These are phyloP conservation scores for Ajuga chamaepitys DNA, from an alignment of 257 asterid genomes.

Conservation along the genomic window DNA sequence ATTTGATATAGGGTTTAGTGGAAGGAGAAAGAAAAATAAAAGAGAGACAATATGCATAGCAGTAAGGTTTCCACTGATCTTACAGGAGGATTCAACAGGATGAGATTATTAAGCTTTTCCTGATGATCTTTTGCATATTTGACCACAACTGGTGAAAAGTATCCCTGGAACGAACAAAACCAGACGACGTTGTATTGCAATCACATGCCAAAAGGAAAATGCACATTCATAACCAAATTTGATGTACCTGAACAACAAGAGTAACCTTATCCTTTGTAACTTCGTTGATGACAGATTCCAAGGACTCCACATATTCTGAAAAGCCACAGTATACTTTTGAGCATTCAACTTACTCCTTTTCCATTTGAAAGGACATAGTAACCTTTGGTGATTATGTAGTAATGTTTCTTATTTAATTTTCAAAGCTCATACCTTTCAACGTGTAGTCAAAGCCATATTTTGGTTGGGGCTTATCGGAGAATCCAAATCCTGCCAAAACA, in stretches of 20 bases:
- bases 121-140: conserved; percentile 69
- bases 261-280: conserved; percentile 51
- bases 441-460: conserved; percentile 89
- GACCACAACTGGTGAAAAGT: conserved; percentile 71
- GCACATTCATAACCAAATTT: neutral
- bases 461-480: conserved; percentile 96
- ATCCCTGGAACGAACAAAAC: conserved; percentile 50
- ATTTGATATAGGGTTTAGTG: neutral
- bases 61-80: conserved; percentile 3
- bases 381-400: neutral
- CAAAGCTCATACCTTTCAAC: conserved; percentile 49
- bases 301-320: conserved; percentile 68
- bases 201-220: neutral
- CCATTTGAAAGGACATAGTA: conserved; percentile 3
- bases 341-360: neutral
- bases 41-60: neutral
- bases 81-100: conserved; percentile 90
- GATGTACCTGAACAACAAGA: conserved; percentile 79
- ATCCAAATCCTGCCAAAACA: conserved; percentile 75
- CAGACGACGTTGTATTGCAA: neutral
- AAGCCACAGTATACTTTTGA: conserved; percentile 5
- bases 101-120: conserved; percentile 63
- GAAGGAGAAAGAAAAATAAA: neutral
- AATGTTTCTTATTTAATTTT: neutral
- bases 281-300: conserved; percentile 56